Conservation (phyloP, 805 yeast species). For the Kodamaea leandrae region DNA sequence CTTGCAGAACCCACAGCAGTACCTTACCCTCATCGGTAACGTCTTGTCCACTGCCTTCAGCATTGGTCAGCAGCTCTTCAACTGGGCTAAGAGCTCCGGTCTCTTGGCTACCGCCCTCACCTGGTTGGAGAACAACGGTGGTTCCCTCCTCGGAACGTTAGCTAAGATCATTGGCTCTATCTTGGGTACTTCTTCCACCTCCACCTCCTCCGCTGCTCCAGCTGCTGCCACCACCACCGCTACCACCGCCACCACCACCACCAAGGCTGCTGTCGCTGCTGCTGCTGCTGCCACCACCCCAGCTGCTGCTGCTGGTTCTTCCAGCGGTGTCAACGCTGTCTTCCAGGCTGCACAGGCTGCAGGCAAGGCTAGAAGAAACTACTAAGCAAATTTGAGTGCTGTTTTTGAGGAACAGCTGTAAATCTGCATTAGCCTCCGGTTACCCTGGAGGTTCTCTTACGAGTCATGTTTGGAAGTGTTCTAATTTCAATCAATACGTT, state of each 20-base stretch:
- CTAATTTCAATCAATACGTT: background rate
- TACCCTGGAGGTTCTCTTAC: conserved; percentile 1
- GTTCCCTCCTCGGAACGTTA: conserved; percentile 21
- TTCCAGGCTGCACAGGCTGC: conserved; percentile 14
- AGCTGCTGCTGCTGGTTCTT: conserved; percentile 8
- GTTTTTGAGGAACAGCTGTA: background rate
- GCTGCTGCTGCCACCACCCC: conserved; percentile 13
- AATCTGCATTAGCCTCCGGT: background rate
- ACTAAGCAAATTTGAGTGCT: conserved; percentile 8
- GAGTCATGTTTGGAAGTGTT: conserved; percentile 1
- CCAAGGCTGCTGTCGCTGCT: conserved; percentile 3
- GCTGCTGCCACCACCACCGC: conserved; percentile 12
- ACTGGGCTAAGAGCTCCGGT: conserved; percentile 39
- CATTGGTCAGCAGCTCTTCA: conserved; percentile 32
- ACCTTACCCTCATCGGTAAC: conserved; percentile 31
- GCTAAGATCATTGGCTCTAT: conserved; percentile 28
- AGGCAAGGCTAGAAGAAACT: conserved; percentile 17
- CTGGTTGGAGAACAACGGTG: conserved; percentile 26
- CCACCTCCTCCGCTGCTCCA: conserved; percentile 18
- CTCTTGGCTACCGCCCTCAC: conserved; percentile 26
- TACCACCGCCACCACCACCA: conserved; percentile 8
- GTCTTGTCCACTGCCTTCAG: conserved; percentile 35
- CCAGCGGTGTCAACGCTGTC: conserved; percentile 11
- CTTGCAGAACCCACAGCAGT: conserved; percentile 35
- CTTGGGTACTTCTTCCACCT: conserved; percentile 23